phyloP scores from a whole-genome alignment of 257 asterid genomes.

The Lycium ferocissimum region DNA sequence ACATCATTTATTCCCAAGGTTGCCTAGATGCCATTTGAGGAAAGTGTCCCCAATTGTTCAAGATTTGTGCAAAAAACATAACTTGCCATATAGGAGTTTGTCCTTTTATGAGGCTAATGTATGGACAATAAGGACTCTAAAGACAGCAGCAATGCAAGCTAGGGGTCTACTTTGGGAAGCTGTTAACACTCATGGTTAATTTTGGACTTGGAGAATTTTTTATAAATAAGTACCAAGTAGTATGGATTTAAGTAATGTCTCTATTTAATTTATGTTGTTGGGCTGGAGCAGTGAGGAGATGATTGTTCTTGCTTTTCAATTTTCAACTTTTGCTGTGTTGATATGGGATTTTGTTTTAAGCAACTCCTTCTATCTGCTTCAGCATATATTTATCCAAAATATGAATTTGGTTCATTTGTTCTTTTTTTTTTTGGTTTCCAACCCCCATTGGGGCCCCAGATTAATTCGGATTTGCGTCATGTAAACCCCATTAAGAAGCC shows the following conservation, averaged over 20 bases:
- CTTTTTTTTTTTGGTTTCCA: background rate
- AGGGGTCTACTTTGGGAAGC: slow-evolving; percentile 90
- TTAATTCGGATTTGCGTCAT: no score
- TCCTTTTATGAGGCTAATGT: slow-evolving; percentile 72
- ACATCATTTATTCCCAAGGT: slow-evolving; percentile 89
- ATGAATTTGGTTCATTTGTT: background rate
- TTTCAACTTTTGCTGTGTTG: background rate
- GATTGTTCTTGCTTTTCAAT: background rate
- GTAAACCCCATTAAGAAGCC: no score
- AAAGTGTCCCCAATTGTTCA: slow-evolving; percentile 71
- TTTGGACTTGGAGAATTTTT: background rate
- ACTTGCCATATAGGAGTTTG: slow-evolving; percentile 70
- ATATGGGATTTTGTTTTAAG: background rate
- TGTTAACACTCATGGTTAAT: slow-evolving; percentile 83
- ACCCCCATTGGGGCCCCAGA: no score
- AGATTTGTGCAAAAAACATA: slow-evolving; percentile 81
- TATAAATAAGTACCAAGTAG: background rate
- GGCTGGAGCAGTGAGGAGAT: background rate
- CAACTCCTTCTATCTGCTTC: background rate
- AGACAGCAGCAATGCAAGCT: slow-evolving; percentile 80
- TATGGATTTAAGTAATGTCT: background rate
- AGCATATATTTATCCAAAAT: background rate
- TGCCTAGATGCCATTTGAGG: slow-evolving; percentile 88
- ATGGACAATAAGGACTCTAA: slow-evolving; percentile 65
- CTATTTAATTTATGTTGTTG: slow-evolving; percentile 21